phyloP scores from a whole-genome alignment of 140 eudicot species.

The Stevia rebaudiana region DNA sequence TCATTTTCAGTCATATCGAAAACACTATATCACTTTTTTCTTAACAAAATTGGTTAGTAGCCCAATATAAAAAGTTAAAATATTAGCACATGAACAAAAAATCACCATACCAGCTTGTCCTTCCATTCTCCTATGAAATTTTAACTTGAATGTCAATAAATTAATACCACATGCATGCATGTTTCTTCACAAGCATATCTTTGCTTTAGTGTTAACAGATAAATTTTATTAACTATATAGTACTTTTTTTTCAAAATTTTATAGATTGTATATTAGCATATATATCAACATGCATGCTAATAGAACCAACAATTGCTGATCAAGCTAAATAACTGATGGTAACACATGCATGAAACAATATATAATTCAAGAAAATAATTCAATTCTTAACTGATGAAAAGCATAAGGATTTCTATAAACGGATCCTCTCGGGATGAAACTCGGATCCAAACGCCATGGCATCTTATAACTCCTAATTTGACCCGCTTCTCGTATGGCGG shows the following conservation, averaged over 20 bases:
- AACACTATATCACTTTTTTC: background rate
- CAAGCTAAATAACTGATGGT: background rate
- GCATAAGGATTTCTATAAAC: constrained; percentile 68
- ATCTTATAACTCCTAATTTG: constrained; percentile 29
- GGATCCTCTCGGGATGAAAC: constrained; percentile 51
- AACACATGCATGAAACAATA: background rate
- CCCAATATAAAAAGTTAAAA: background rate
- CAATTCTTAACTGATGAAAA: constrained; percentile 61
- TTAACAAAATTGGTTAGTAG: background rate
- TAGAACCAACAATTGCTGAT: background rate
- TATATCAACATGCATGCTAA: background rate
- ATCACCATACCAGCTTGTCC: constrained; percentile 1
- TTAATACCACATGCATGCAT: constrained; percentile 16
- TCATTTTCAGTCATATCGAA: constrained; percentile 1
- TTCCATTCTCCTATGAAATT: constrained; percentile 6
- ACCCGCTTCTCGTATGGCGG: constrained; percentile 46
- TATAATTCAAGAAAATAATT: background rate
- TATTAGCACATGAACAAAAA: constrained; percentile 11
- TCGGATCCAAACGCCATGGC: constrained; percentile 25
- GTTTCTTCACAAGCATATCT: background rate
- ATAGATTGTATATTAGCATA: background rate
- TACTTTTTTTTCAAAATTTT: background rate
- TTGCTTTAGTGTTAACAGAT: background rate
- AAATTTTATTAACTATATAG: background rate
- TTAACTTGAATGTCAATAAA: background rate